phyloP scores from a whole-genome alignment of 768 basidiomycete genomes.

The Floccularia luteovirens region DNA sequence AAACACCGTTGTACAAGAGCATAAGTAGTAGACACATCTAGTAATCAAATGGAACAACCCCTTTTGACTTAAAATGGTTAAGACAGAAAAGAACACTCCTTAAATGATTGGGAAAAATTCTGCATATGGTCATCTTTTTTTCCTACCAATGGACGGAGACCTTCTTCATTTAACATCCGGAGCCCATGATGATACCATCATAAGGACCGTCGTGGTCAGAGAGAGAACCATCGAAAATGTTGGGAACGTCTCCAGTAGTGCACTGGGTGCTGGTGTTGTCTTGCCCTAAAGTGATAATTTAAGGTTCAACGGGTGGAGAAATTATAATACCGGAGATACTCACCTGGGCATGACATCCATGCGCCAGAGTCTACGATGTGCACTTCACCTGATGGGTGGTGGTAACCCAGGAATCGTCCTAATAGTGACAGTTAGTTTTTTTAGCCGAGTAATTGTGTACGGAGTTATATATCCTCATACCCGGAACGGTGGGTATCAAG shows the following conservation, averaged over 20 bases:
- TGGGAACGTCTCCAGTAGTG: slow-evolving; percentile 32
- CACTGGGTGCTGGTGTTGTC: slow-evolving; percentile 46
- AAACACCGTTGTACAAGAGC: too few relatives aligned
- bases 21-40: too few relatives aligned
- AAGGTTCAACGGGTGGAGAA: not conserved
- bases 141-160: too few relatives aligned
- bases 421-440: not conserved
- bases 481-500: slow-evolving; percentile 21
- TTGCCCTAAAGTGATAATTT: slow-evolving; percentile 30
- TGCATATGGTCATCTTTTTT: too few relatives aligned
- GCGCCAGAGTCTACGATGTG: slow-evolving; percentile 12
- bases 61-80: too few relatives aligned
- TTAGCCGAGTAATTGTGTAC: not conserved
- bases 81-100: too few relatives aligned
- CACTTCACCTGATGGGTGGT: slow-evolving; percentile 24
- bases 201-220: slow-evolving; percentile 30
- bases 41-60: too few relatives aligned
- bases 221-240: slow-evolving; percentile 28
- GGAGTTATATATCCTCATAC: slow-evolving; percentile 5
- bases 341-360: slow-evolving; percentile 14
- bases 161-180: slow-evolving; percentile 7
- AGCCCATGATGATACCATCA: slow-evolving; percentile 4
- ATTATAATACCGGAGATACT: not conserved
- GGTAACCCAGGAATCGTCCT: slow-evolving; percentile 26
- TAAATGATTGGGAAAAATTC: too few relatives aligned